Evolutionary conservation across 805 yeast genomes (phyloP), one percentile per base, ranked within the genome.

Genomic region (Saccharomycopsis synnaedendra): DNA sequence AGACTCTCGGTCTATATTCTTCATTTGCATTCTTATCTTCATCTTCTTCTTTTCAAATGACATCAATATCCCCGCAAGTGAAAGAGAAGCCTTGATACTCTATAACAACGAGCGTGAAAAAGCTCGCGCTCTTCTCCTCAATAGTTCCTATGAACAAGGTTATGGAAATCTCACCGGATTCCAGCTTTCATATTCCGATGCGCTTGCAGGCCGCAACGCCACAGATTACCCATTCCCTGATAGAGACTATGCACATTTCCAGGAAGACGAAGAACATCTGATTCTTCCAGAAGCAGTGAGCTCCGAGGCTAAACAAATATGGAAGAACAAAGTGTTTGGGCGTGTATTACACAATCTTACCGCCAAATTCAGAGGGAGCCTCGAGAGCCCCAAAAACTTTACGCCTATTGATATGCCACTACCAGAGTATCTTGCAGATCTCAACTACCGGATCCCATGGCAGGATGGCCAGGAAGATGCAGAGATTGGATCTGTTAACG

Each of bases 81-180:
- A 68, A 51, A 56, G 74, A 10, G 54, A 60, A n/a, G 57, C 60
- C 7, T 63, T 73, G 44, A 67, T 64, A 42, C 56, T 63, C 3
- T 71, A 68, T 49, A 33, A 70, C 56, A 50, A 52, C 60, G 58
- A 42, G 54, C 55, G 51, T 55, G 55, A 54, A 70, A 59, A 44
- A 58, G 61, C 55, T n/a, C 46, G 64, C 29, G 53, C 60, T 3
- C 57, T 61, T 1, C 60, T 81, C 34, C 55, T 53, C 9, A 64
- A 68, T 37, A 60, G 74, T 7, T 68, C 72, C 1, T 80, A 72
- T 59, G 47, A 58, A 19, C 51, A 63, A 3, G 86, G 85, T 4
- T 80, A 79, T 58, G 83, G 84, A 1, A 82, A 84, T 56, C 60
- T 85, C 10, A 82, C 93, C 0, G 96, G 96, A 3, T 75, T 81